These are phyloP conservation scores for Haplosporangium gracile DNA, from an alignment of 192 early-diverging fungal species.

Conservation along the genomic window DNA sequence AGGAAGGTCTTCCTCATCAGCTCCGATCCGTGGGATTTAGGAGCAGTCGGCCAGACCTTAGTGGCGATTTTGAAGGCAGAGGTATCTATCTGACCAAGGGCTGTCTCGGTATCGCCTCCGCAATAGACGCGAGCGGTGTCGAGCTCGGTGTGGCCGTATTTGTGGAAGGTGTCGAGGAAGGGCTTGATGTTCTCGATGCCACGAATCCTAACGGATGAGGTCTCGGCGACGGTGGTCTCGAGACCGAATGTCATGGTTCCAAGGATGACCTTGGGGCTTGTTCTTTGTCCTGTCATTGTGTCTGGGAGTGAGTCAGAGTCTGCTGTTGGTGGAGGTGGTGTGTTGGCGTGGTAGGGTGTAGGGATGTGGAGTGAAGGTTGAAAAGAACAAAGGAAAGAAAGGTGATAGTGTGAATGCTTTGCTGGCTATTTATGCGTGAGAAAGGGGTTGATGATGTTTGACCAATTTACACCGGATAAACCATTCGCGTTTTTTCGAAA, in stretches of 20 bases:
- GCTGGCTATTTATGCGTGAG: not conserved
- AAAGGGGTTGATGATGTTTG: not conserved
- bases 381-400: not conserved
- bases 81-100: slow-evolving; percentile 25
- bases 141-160: slow-evolving; percentile 30
- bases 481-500: not conserved
- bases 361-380: not conserved
- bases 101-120: slow-evolving; percentile 17
- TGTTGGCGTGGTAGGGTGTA: not conserved
- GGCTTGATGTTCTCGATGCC: slow-evolving; percentile 27
- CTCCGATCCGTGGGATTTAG: slow-evolving; percentile 59
- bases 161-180: slow-evolving; percentile 29
- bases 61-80: slow-evolving; percentile 63
- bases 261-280: slow-evolving; percentile 16
- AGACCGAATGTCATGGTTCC: slow-evolving; percentile 54
- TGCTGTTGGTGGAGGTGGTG: not conserved
- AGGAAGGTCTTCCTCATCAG: slow-evolving; percentile 37
- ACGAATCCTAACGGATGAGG: slow-evolving; percentile 22
- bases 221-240: not conserved
- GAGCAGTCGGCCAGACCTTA: slow-evolving; percentile 65
- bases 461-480: not conserved
- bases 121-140: slow-evolving; percentile 61
- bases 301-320: not conserved
- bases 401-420: too few relatives aligned
- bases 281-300: slow-evolving; percentile 5